phyloP scores from a whole-genome alignment of 495 filamentous ascomycete species.

The Copromyces sp. region DNA sequence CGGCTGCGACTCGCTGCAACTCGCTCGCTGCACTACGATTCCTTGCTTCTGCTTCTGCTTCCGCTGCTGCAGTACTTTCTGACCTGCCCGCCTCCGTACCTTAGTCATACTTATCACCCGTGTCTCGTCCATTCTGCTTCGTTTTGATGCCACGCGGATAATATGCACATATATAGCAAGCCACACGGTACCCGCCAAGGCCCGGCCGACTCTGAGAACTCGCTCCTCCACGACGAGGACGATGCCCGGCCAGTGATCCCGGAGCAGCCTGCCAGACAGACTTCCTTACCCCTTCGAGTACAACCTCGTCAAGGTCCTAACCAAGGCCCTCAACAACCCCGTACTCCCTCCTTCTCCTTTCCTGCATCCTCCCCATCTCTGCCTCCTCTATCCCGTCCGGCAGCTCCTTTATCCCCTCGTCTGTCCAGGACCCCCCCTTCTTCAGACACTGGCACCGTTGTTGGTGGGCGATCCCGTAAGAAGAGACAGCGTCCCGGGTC shows the following conservation, averaged over 20 bases:
- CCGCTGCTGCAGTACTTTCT: neutral
- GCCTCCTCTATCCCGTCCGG: constrained; percentile 17
- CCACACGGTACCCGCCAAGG: constrained; percentile 11
- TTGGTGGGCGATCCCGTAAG: constrained; percentile 4
- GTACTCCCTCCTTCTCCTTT: constrained; percentile 15
- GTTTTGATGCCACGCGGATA: constrained; percentile 8
- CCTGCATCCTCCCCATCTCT: constrained; percentile 10
- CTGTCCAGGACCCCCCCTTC: constrained; percentile 6
- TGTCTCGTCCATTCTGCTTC: neutral
- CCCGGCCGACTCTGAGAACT: neutral
- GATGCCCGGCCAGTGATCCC: constrained; percentile 7
- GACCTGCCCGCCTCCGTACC: neutral
- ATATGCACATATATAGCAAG: constrained; percentile 23
- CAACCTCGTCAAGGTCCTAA: neutral
- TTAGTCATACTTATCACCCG: neutral
- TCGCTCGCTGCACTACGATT: neutral
- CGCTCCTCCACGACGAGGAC: constrained; percentile 5
- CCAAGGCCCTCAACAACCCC: neutral
- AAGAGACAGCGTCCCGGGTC: constrained; percentile 1
- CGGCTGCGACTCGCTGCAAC: neutral
- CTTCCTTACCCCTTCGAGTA: neutral
- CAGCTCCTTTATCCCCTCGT: constrained; percentile 9
- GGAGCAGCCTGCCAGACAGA: constrained; percentile 4
- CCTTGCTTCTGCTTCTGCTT: neutral
- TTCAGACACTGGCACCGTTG: constrained; percentile 7